Percentiles rank a stretch among this genome's conserved stretches.
Conservation (phyloP, 2,329 filamentous ascomycete genomes). For the Botryosphaeria dothidea region DNA sequence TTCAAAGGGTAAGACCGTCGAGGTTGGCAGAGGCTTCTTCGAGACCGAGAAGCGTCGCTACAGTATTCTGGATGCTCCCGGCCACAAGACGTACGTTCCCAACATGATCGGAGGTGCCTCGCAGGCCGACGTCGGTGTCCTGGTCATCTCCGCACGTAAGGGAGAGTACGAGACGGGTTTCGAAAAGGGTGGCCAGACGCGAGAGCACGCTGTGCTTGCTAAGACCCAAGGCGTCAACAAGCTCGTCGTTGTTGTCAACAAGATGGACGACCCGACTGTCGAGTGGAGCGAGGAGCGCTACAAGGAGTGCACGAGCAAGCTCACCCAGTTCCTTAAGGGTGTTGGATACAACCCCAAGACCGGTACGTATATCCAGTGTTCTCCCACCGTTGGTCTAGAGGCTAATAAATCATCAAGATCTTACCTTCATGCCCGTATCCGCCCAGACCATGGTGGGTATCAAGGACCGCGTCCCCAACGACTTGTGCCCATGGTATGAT, state of each 20-base stretch:
- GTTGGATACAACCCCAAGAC: conserved; percentile 94
- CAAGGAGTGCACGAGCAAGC: conserved; percentile 89
- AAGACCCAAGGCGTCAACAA: conserved; percentile 99
- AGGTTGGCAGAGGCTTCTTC: conserved; percentile 93
- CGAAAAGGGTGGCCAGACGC: conserved; percentile 92
- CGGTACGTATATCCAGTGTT: conserved; percentile 2
- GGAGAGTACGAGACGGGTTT: conserved; percentile 99
- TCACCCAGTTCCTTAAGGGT: conserved; percentile 83
- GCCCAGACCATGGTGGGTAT: conserved; percentile 84
- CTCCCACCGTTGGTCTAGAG: neutral
- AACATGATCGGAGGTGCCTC: conserved; percentile 96
- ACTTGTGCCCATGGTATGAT: conserved; percentile 77
- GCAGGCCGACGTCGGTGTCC: conserved; percentile 67
- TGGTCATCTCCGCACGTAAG: conserved; percentile 95
- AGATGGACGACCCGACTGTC: conserved; percentile 98
- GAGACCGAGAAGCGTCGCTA: conserved; percentile 96
- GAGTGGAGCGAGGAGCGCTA: conserved; percentile 93
- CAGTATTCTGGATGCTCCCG: conserved; percentile 94
- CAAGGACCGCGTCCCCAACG: conserved; percentile 81
- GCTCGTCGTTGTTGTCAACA: conserved; percentile 92
- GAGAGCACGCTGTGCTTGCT: conserved; percentile 96
- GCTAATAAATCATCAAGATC: conserved; percentile 61
- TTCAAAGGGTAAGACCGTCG: conserved; percentile 95
- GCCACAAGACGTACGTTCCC: conserved; percentile 96
- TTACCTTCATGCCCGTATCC: conserved; percentile 94